These are phyloP conservation scores for Mycena indigotica DNA, from an alignment of 768 basidiomycete genomes.

Conservation along the genomic window DNA sequence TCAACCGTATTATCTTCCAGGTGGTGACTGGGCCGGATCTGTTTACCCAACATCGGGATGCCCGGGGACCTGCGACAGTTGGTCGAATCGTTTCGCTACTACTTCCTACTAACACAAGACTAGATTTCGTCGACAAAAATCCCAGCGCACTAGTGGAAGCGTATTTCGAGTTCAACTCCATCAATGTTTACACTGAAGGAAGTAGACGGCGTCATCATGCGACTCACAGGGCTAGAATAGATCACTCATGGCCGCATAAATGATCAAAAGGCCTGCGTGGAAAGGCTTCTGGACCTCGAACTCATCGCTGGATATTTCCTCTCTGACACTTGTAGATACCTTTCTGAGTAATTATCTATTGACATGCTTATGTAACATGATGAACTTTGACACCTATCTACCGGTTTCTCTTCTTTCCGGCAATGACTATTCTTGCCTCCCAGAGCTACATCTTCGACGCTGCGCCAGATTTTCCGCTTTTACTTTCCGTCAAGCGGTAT, in stretches of 20 bases:
- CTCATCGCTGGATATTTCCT: too few species aligned
- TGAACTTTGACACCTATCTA: too few species aligned
- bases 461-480: neutral
- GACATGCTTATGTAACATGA: too few species aligned
- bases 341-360: too few species aligned
- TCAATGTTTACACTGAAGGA: neutral
- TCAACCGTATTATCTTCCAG: neutral
- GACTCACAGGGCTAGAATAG: too few species aligned
- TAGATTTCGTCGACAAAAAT: neutral
- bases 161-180: conserved; percentile 3
- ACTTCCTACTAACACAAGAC: neutral
- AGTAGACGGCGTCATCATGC: neutral
- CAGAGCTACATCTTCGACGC: neutral
- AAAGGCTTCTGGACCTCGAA: too few species aligned
- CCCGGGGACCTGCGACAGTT: neutral
- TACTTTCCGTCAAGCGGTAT: neutral
- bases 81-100: neutral
- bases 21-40: neutral
- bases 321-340: too few species aligned
- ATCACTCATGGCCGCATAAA: too few species aligned
- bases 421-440: neutral
- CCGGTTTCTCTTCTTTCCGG: too few species aligned
- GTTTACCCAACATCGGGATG: neutral
- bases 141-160: neutral
- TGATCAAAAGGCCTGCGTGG: too few species aligned